Conservation (phyloP, 345 rosid genomes). For the Luvunga scandens region DNA sequence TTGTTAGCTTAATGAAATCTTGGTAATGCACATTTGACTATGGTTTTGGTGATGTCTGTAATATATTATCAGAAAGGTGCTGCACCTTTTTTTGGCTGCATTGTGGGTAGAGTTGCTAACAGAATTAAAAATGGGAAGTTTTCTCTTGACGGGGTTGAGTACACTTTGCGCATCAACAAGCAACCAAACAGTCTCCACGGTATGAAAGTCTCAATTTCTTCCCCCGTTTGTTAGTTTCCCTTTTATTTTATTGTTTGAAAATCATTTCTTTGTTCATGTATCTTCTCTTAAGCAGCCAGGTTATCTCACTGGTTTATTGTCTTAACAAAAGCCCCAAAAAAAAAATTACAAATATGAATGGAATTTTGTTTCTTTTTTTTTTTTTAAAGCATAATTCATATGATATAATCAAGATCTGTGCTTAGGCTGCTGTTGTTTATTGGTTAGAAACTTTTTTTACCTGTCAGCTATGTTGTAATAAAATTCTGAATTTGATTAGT, state of each 20-base stretch:
- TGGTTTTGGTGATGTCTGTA: not conserved
- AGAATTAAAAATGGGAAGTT: slow-evolving; percentile 85
- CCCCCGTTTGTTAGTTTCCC: no score
- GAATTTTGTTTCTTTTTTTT: not conserved
- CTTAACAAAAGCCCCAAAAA: not conserved
- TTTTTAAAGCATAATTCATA: not conserved
- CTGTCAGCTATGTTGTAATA: not conserved
- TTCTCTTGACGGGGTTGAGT: slow-evolving; percentile 61
- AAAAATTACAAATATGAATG: not conserved
- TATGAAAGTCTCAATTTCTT: slow-evolving; percentile 21
- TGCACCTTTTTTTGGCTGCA: slow-evolving; percentile 89
- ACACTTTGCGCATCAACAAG: slow-evolving; percentile 74
- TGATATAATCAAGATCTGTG: not conserved
- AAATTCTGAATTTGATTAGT: not conserved
- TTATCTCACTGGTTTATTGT: not conserved
- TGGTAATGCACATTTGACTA: not conserved
- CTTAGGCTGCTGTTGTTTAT: not conserved
- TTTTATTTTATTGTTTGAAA: not conserved
- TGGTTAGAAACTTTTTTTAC: not conserved
- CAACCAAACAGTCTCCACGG: slow-evolving; percentile 97
- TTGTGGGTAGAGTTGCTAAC: slow-evolving; percentile 94
- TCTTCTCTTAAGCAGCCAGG: not conserved
- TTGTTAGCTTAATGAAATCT: not conserved
- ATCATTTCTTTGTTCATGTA: not conserved
- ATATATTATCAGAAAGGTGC: slow-evolving; percentile 56